Conservation (phyloP, 164 flowering plant species). For the Magnolia changhungtana region DNA sequence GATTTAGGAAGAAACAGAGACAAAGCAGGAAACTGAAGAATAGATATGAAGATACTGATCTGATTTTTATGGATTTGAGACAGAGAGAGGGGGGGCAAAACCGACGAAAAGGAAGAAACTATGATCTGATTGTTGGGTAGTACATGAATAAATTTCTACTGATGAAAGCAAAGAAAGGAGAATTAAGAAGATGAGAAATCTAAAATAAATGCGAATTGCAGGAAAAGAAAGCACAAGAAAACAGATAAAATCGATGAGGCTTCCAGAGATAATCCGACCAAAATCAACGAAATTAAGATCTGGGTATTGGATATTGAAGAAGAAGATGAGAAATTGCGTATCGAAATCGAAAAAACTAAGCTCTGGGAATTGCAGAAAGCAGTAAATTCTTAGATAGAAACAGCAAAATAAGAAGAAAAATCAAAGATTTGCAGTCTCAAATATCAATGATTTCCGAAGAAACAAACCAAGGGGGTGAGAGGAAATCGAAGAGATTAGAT, state of each 20-base stretch:
- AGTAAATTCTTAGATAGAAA: neutral
- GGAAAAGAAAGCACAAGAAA: neutral
- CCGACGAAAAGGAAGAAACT: too few relatives aligned
- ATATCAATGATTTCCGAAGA: neutral
- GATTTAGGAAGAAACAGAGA: too few relatives aligned
- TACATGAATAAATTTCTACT: neutral
- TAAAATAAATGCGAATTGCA: neutral
- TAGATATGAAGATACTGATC: too few relatives aligned
- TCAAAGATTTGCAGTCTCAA: neutral
- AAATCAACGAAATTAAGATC: neutral
- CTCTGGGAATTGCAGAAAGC: neutral
- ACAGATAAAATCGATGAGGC: neutral
- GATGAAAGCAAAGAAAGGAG: neutral
- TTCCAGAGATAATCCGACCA: neutral
- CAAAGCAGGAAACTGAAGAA: too few relatives aligned
- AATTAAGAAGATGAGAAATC: neutral
- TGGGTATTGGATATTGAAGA: neutral
- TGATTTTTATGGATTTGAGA: too few relatives aligned
- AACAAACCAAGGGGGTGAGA: slow-evolving; percentile 13
- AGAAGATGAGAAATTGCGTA: neutral
- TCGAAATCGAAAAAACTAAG: neutral
- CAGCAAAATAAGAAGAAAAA: neutral
- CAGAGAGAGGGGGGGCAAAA: too few relatives aligned
- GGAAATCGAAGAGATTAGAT: slow-evolving; percentile 1
- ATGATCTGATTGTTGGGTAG: too few relatives aligned